Conservation (phyloP, 192 early-diverging fungal species). For the Helicostylum pulchrum region DNA sequence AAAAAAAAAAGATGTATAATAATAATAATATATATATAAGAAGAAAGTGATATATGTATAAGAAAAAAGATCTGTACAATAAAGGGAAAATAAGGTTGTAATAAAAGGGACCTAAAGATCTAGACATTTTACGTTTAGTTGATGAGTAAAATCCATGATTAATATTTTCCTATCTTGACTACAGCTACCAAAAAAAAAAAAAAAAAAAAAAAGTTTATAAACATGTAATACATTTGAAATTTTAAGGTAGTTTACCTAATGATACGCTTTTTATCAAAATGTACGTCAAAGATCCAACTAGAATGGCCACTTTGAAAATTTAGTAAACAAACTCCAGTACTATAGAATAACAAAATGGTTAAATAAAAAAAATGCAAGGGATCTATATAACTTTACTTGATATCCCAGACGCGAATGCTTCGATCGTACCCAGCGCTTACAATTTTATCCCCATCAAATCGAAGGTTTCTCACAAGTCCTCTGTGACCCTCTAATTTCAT, state of each 20-base stretch:
- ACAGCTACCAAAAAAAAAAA: conserved; percentile 33
- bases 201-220: not conserved
- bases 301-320: conserved; percentile 75
- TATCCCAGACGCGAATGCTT: conserved; percentile 93
- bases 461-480: conserved; percentile 80
- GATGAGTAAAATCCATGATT: conserved; percentile 42
- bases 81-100: not conserved
- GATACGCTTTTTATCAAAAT: conserved; percentile 77
- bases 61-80: not conserved
- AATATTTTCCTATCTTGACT: conserved; percentile 44
- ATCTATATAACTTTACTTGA: conserved; percentile 35
- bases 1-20: too few relatives aligned
- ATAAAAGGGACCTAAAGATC: not conserved
- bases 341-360: not conserved
- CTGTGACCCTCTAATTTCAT: conserved; percentile 62
- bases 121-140: conserved; percentile 30
- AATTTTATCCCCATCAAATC: conserved; percentile 76
- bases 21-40: too few relatives aligned
- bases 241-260: conserved; percentile 52
- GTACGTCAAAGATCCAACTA: conserved; percentile 97
- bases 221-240: not conserved
- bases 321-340: conserved; percentile 69
- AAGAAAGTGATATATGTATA: not conserved
- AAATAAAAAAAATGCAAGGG: not conserved
- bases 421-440: conserved; percentile 94